A percentile compares a stretch with the other conserved stretches of the same genome.
These are phyloP conservation scores for Aspergillus haitiensis DNA, from an alignment of 495 filamentous ascomycete genomes.

Conservation along the genomic window DNA sequence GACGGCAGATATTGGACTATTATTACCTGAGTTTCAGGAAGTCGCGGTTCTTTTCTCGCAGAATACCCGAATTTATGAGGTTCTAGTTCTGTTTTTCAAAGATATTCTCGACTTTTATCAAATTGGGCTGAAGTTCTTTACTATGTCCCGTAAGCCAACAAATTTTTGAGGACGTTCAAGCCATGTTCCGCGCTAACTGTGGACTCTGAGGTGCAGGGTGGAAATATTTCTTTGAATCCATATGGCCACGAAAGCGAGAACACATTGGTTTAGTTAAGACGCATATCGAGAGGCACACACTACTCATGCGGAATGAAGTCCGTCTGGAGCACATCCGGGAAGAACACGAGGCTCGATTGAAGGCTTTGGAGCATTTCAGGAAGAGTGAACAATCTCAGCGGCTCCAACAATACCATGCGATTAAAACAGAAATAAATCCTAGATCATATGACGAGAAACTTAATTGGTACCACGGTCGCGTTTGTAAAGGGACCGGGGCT, in stretches of 20 bases:
- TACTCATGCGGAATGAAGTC: constrained; percentile 8
- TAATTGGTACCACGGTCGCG: not conserved
- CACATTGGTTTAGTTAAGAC: not conserved
- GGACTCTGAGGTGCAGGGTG: not conserved
- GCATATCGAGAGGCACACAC: constrained; percentile 8
- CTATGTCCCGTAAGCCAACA: not conserved
- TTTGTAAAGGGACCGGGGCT: not conserved
- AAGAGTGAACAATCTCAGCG: not conserved
- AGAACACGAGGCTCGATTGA: constrained; percentile 5
- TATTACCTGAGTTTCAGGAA: constrained; percentile 5
- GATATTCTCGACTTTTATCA: constrained; percentile 5
- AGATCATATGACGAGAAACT: constrained; percentile 4
- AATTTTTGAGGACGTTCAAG: not conserved
- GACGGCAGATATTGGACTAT: not conserved
- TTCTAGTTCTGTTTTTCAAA: constrained; percentile 5
- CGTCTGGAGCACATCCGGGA: constrained; percentile 7
- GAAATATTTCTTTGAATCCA: constrained; percentile 4
- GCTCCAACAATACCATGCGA: constrained; percentile 1
- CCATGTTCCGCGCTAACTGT: not conserved
- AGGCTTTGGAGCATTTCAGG: constrained; percentile 6
- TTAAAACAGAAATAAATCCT: constrained; percentile 7
- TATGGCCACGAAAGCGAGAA: constrained; percentile 7
- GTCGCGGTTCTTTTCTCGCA: not conserved
- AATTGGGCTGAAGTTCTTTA: constrained; percentile 5
- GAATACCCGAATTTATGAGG: constrained; percentile 5